Evolutionary conservation across 176 grass and related monocot genomes (phyloP), one percentile per base, ranked within the genome.

Genomic region (Pontederia crassipes): DNA sequence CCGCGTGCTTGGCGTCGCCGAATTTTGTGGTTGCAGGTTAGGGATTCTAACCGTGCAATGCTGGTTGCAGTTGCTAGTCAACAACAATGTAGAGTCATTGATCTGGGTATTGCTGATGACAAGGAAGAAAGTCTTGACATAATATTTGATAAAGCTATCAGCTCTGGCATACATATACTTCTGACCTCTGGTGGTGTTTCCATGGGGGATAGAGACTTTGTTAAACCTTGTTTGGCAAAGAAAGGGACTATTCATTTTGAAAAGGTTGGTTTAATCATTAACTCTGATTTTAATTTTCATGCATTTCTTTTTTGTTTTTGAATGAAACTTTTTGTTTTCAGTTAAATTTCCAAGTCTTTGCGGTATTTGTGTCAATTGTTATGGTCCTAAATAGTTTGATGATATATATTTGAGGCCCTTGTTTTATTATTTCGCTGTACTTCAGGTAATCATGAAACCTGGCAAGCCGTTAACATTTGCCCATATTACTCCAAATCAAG

Each of bases 141-240:
- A 62, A 72, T 74, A 74, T 76, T 97, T 32, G 87, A 92, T 75
- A 82, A 40, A 8, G 84, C 84, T 79, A 52, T 88, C 24, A 17
- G 9, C 68, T 97, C 84, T 57, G 57, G 77, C 72, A 79, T 89
- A 65, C 84, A 97, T 83, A 72, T 97, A 52, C 78, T 97, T 32
- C 66, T 97, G 66, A 88, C 84, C 61, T 97, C 93, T 58, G 93
- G 93, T 54, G 93, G 93, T 71, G 76, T 97, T 74, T 97, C 87
- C 61, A 97, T 97, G 87, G 93, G 93, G 14, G 93, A 91, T 63
- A 97, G 79, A 55, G 93, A 91, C 75, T 86, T 97, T 49, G 84
- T 97, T 60, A 97, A 91, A 75, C 93, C 93, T 48, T 97, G 87
- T 66, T 75, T 97, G 60, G 67, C 71, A 69, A 90, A 76, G 57